Base-by-base conservation (phyloP, 495 filamentous ascomycete species). In the Neurospora tetraspora region DNA sequence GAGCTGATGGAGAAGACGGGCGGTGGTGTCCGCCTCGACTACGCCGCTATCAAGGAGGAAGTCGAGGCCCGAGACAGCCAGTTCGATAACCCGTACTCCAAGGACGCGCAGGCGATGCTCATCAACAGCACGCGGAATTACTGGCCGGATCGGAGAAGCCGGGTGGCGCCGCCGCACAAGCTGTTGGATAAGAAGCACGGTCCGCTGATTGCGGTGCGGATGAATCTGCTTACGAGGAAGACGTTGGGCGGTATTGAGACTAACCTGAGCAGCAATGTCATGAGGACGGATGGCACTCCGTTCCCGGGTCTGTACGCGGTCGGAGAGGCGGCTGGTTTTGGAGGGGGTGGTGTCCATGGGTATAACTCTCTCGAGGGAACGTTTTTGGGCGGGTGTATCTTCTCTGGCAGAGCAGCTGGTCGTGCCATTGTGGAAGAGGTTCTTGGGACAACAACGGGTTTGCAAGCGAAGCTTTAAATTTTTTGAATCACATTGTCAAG, bases 201-300 rank as follows among this genome's bases (percentile, higher is more conserved):
- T 0, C 84, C 85, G 34, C 73, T 87, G 42, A 85, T 86, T 38
- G 85, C 85, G 7, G 85, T 87, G 2, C 75, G 83, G 16, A 81
- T 87, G 81, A 85, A 87, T 76, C 71, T 86, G 69, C 78, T 87
- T 4, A 87, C 84, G 34, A 79, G 85, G 27, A 87, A 86, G 80
- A 86, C 84, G 18, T 81, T 87, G 2, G 85, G 85, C 36, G 85
- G 85, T 0, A 79, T 86, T n/a, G 84, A 87, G 80, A 87, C 86
- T 20, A 82, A 87, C 74, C 73, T 87, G 5, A 75, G 80, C 69
- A 85, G 83, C 71, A 81, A 85, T 18, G 86, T 85, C 3, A 81
- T 87, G 79, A 76, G 75, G 71, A 75, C 81, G 2, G 79, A 84
- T 61, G 85, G 83, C 12, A 79, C 76, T 38, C 61, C 75, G 34